Conservation (phyloP, 352 stramenopile species). For the Globisporangium middletonii region DNA sequence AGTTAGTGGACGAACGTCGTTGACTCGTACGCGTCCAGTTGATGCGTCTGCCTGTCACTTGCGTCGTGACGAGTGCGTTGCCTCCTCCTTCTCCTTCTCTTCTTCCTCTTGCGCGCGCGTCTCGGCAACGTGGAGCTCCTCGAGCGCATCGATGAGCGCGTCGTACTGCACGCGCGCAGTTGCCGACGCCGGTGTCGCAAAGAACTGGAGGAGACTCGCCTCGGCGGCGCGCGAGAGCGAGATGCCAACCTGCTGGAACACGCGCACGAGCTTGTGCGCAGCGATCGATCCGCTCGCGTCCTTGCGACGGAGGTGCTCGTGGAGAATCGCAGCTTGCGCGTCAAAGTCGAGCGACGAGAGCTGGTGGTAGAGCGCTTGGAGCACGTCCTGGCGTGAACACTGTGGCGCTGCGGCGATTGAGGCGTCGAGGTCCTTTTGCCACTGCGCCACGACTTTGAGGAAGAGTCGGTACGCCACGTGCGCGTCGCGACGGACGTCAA, state of each 20-base stretch:
- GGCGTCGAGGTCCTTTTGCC: constrained; percentile 10
- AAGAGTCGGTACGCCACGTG: constrained; percentile 69
- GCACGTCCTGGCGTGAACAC: constrained; percentile 20
- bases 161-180: constrained; percentile 13
- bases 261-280: constrained; percentile 26
- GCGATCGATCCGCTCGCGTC: constrained; percentile 31
- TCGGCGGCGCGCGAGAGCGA: constrained; percentile 36
- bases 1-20: neutral
- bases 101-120: neutral
- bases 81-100: constrained; percentile 10
- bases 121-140: constrained; percentile 17
- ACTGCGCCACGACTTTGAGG: constrained; percentile 66
- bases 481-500: constrained; percentile 55
- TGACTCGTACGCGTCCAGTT: neutral
- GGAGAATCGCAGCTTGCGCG: constrained; percentile 55
- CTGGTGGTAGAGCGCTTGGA: constrained; percentile 53
- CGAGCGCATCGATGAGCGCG: constrained; percentile 27
- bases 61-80: neutral
- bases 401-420: neutral
- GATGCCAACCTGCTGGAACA: constrained; percentile 53
- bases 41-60: neutral
- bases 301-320: constrained; percentile 44
- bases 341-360: constrained; percentile 65
- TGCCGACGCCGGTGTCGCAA: constrained; percentile 8
- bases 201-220: constrained; percentile 27